Percentiles rank a stretch among this genome's conserved stretches.
These are phyloP conservation scores for Phlebiopsis gigantea DNA, from an alignment of 768 basidiomycete genomes.

Conservation along the genomic window DNA sequence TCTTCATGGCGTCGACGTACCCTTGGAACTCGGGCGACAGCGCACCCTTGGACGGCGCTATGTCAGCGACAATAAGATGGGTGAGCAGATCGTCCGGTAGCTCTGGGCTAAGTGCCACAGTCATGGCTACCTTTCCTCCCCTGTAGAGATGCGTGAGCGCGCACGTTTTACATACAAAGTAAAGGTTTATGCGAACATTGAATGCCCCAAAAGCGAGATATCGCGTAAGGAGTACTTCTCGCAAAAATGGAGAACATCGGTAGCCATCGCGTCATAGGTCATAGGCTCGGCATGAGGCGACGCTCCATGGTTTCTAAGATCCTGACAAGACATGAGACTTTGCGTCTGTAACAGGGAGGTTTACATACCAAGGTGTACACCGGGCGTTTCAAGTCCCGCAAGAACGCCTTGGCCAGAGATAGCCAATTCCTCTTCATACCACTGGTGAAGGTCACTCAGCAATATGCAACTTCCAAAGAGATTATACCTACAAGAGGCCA, in stretches of 20 bases:
- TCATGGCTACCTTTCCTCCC: slow-evolving; percentile 85
- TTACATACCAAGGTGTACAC: slow-evolving; percentile 65
- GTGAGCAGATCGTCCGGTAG: slow-evolving; percentile 39
- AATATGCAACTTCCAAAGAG: neutral
- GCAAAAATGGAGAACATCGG: slow-evolving; percentile 70
- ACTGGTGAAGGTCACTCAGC: slow-evolving; percentile 32
- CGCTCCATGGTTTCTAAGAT: slow-evolving; percentile 85
- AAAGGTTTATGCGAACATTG: slow-evolving; percentile 59
- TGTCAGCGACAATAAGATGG: slow-evolving; percentile 73
- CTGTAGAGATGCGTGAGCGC: slow-evolving; percentile 19
- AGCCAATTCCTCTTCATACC: slow-evolving; percentile 90
- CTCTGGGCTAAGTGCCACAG: slow-evolving; percentile 49
- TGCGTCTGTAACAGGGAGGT: neutral
- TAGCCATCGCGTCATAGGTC: slow-evolving; percentile 75
- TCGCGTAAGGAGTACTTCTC: slow-evolving; percentile 44
- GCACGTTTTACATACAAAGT: neutral
- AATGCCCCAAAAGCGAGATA: slow-evolving; percentile 81
- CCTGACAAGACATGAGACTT: slow-evolving; percentile 35
- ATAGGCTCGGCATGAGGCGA: slow-evolving; percentile 74
- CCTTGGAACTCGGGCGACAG: slow-evolving; percentile 58
- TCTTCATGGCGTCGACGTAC: slow-evolving; percentile 71
- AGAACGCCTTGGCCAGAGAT: slow-evolving; percentile 72
- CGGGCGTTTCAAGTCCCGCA: slow-evolving; percentile 55
- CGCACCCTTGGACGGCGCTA: slow-evolving; percentile 59
- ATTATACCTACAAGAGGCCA: slow-evolving; percentile 29